Conservation (phyloP, 768 basidiomycete species). For the Rhizopogon vesiculosus region DNA sequence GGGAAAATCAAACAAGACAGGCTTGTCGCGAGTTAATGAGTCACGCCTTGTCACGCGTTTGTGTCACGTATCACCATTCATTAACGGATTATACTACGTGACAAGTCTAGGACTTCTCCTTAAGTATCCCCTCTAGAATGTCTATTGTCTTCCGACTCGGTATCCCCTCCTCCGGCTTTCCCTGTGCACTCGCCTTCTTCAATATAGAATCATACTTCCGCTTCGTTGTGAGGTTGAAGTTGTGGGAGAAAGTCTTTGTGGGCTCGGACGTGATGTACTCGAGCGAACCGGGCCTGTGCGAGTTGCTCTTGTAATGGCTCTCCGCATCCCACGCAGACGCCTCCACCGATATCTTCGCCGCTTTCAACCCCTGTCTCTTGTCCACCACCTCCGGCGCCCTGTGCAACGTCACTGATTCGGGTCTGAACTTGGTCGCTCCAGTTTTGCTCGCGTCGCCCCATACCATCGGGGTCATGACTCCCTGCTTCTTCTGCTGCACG, state of each 20-base stretch:
- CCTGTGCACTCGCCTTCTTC: not conserved
- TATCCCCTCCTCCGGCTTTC: too few relatives aligned
- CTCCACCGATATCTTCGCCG: constrained; percentile 26
- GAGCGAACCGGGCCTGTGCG: constrained; percentile 42
- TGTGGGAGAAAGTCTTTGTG: not conserved
- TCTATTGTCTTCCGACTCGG: not conserved
- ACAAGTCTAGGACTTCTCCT: too few relatives aligned
- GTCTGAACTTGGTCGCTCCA: constrained; percentile 26
- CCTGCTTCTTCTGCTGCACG: constrained; percentile 15
- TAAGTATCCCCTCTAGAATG: not conserved
- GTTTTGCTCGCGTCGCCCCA: constrained; percentile 25
- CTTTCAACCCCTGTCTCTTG: constrained; percentile 33
- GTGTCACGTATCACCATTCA: constrained; percentile 6
- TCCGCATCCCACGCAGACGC: constrained; percentile 25
- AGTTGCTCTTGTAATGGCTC: constrained; percentile 36
- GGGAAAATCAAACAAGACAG: constrained; percentile 22
- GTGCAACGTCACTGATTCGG: constrained; percentile 22
- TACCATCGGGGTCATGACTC: constrained; percentile 13
- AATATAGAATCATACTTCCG: not conserved
- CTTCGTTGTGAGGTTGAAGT: not conserved
- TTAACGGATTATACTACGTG: too few relatives aligned
- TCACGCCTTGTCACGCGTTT: constrained; percentile 15
- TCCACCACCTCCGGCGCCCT: constrained; percentile 44
- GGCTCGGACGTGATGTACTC: constrained; percentile 39
- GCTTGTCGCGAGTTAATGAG: constrained; percentile 14